Evolutionary conservation across 106 monocot species (phyloP).

Genomic region (Chionographis japonica): DNA sequence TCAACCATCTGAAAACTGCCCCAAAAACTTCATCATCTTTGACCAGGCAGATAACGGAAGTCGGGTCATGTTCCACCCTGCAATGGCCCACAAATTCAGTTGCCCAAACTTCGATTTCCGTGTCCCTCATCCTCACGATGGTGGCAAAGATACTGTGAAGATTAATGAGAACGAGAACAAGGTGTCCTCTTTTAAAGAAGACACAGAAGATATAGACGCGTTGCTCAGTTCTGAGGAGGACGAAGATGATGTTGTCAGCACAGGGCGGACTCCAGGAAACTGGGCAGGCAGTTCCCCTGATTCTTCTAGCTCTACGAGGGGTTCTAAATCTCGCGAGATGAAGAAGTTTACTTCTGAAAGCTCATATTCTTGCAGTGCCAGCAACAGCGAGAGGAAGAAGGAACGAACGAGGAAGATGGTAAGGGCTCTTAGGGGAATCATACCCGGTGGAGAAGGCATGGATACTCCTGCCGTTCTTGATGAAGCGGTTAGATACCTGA

Average conservation of each 20-base stretch:
- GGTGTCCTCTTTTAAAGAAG: constrained; percentile 48
- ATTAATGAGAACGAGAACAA: constrained; percentile 18
- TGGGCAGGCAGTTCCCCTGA: constrained; percentile 22
- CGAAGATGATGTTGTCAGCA: constrained; percentile 52
- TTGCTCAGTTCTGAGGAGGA: constrained; percentile 58
- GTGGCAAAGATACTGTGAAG: constrained; percentile 9
- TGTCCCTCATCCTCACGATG: constrained; percentile 8
- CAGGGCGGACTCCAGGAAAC: constrained; percentile 43
- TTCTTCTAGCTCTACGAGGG: constrained; percentile 8
- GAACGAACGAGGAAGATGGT: constrained; percentile 63
- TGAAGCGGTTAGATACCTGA: constrained; percentile 74
- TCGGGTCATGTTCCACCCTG: constrained; percentile 57
- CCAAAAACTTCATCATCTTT: constrained; percentile 59
- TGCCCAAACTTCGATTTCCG: constrained; percentile 3
- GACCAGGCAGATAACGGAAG: constrained; percentile 46
- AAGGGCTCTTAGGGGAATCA: constrained; percentile 51
- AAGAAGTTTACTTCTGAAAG: background rate
- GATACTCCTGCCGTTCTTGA: constrained; percentile 59
- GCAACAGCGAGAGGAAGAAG: constrained; percentile 22
- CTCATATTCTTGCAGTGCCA: constrained; percentile 3
- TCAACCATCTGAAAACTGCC: constrained; percentile 41
- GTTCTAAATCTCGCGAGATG: constrained; percentile 1
- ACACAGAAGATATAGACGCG: constrained; percentile 68
- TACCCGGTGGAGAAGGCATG: constrained; percentile 64
- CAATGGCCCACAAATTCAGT: constrained; percentile 33